A percentile compares a stretch with the other conserved stretches of the same genome.
phyloP scores from a whole-genome alignment of 2,329 filamentous ascomycete genomes.

The Fusarium concolor region DNA sequence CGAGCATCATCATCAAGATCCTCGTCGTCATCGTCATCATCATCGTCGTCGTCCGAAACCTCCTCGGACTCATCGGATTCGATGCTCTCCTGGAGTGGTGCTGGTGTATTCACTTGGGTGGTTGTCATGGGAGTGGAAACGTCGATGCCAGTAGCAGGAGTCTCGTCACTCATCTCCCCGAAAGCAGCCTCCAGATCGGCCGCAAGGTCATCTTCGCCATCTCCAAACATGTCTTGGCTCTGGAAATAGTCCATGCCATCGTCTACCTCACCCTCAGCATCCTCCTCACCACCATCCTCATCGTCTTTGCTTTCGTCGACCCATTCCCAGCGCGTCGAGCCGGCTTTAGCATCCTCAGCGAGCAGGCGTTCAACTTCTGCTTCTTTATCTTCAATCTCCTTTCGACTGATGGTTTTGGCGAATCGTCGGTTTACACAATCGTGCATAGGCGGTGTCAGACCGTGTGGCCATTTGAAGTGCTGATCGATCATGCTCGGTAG shows the following conservation, averaged over 20 bases:
- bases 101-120: slow-evolving; percentile 58
- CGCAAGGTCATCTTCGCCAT: slow-evolving; percentile 64
- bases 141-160: slow-evolving; percentile 57
- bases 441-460: slow-evolving; percentile 88
- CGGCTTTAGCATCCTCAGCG: slow-evolving; percentile 72
- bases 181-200: slow-evolving; percentile 67
- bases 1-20: slow-evolving; percentile 67
- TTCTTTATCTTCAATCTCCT: slow-evolving; percentile 88
- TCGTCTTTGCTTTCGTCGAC: slow-evolving; percentile 64
- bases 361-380: slow-evolving; percentile 80
- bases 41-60: slow-evolving; percentile 59
- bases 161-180: slow-evolving; percentile 55
- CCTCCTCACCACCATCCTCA: slow-evolving; percentile 62
- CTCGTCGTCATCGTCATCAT: slow-evolving; percentile 65
- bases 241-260: slow-evolving; percentile 57
- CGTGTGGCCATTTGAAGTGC: slow-evolving; percentile 83
- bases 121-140: slow-evolving; percentile 60
- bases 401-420: slow-evolving; percentile 82
- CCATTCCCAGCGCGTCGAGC: slow-evolving; percentile 72
- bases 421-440: slow-evolving; percentile 86
- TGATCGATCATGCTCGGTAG: slow-evolving; percentile 77
- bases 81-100: slow-evolving; percentile 58
- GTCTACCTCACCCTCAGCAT: slow-evolving; percentile 61
- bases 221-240: slow-evolving; percentile 46
- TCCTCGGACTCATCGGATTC: slow-evolving; percentile 57